Percentiles rank a stretch among this genome's conserved stretches.
Conservation (phyloP, 345 rosid genomes). For the Rhizophora apiculata region DNA sequence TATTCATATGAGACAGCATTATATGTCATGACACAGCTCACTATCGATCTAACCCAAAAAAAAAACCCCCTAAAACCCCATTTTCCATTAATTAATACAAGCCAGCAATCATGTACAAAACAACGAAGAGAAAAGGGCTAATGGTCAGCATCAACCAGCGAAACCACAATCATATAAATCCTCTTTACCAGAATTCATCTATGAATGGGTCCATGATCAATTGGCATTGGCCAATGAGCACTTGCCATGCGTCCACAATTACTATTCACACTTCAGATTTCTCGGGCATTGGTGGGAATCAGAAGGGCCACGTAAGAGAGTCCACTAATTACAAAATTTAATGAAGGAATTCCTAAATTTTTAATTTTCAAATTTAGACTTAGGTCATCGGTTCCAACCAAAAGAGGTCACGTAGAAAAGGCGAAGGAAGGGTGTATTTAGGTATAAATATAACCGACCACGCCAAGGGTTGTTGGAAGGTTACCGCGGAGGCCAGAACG, state of each 20-base stretch:
- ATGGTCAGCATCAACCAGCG: conserved; percentile 4
- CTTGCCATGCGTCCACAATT: too few relatives aligned
- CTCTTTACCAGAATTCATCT: neutral
- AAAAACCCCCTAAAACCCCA: too few relatives aligned
- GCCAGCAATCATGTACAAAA: neutral
- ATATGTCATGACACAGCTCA: conserved; percentile 12
- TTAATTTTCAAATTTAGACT: too few relatives aligned
- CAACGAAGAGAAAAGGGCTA: neutral
- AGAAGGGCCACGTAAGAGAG: too few relatives aligned
- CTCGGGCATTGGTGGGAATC: too few relatives aligned
- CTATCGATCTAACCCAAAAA: neutral
- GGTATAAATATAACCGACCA: neutral
- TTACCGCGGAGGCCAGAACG: conserved; percentile 26
- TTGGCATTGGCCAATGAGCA: too few relatives aligned
- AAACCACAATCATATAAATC: conserved; percentile 7
- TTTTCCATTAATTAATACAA: too few relatives aligned
- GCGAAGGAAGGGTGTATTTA: neutral
- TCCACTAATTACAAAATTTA: too few relatives aligned
- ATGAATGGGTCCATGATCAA: neutral
- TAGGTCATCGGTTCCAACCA: too few relatives aligned
- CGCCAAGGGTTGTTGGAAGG: conserved; percentile 15
- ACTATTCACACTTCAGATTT: too few relatives aligned
- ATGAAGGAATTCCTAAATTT: too few relatives aligned
- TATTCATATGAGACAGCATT: conserved; percentile 19
- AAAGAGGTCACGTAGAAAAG: neutral